Evolutionary conservation across 2,329 filamentous ascomycete genomes (phyloP), one percentile per base, ranked within the genome.

Genomic region (Nigrospora osmanthi): DNA sequence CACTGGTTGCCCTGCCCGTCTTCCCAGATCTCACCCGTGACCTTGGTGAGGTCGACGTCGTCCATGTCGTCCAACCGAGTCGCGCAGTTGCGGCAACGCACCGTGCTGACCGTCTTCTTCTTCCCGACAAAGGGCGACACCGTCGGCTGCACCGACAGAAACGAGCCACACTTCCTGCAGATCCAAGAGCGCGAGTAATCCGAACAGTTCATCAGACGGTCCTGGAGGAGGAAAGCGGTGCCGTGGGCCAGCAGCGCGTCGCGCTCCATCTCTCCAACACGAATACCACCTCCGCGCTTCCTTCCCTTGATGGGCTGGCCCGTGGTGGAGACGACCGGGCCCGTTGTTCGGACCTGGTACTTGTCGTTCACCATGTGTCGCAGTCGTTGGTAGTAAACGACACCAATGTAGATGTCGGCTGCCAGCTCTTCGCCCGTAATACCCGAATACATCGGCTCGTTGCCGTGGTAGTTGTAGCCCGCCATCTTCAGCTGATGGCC

Each of bases 311-410:
- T 93, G 35, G 93, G 93, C 64, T 98, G 93, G 31, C 91, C 90
- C 0, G 91, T 97, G 14, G 93, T 81, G 19, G 85, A 80, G 45
- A 93, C 93, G 37, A 96, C 85, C 1, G 90, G 90, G 45, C 93
- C 93, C 0, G 93, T 97, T 3, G 93, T 97, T 66, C 93, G 83
- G 45, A 97, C 93, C 67, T 98, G 93, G 75, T 87, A 98, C 69
- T 98, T 98, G 69, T 98, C 93, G 78, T 96, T 97, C 46, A 98
- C 93, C 93, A 98, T 98, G 83, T 98, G 93, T 64, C 93, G 79
- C 49, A 98, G 78, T 65, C 93, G 84, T 69, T 98, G 93, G 75
- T 98, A 98, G 75, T 97, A 97, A 49, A 98, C 93, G 11, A 96
- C 83, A 39, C 93, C 93, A 48, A 97, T 81, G 70, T 95, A 98